Percentiles rank a stretch among this genome's conserved stretches.
phyloP scores from a whole-genome alignment of 768 basidiomycete genomes.

The Lactarius tabidus region DNA sequence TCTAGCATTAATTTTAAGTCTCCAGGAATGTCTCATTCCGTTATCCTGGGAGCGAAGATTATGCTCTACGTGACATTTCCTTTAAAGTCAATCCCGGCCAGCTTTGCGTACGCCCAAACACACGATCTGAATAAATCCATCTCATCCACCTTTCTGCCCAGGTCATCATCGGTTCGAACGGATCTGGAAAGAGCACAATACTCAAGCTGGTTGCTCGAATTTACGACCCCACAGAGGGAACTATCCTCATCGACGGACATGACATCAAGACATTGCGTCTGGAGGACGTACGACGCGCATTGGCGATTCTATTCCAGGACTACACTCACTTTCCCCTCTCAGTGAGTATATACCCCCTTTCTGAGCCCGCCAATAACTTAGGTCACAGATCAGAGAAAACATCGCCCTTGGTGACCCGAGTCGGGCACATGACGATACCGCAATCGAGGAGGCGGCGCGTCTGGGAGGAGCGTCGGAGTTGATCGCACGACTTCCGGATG shows the following conservation, averaged over 20 bases:
- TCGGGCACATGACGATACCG: conserved; percentile 49
- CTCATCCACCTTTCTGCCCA: conserved; percentile 27
- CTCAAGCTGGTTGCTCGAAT: conserved; percentile 68
- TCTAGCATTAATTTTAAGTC: conserved; percentile 16
- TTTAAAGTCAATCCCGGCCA: conserved; percentile 70
- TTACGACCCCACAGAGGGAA: conserved; percentile 65
- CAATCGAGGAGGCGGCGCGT: conserved; percentile 58
- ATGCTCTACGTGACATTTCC: conserved; percentile 58
- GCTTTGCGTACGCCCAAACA: conserved; percentile 54
- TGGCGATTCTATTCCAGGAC: conserved; percentile 78
- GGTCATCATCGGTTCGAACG: conserved; percentile 77
- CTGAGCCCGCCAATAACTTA: neutral
- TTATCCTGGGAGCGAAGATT: conserved; percentile 51
- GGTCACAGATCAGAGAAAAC: conserved; percentile 64
- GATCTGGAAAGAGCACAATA: conserved; percentile 76
- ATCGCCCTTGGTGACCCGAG: conserved; percentile 70
- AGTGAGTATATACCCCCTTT: conserved; percentile 37
- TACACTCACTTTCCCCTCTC: conserved; percentile 77
- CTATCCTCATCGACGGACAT: conserved; percentile 60
- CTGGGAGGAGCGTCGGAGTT: conserved; percentile 68
- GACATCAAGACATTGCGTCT: conserved; percentile 63
- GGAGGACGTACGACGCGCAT: conserved; percentile 58
- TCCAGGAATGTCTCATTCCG: conserved; percentile 65
- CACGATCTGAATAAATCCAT: neutral
- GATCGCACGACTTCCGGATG: conserved; percentile 59